A percentile compares a stretch with the other conserved stretches of the same genome.
phyloP scores from a whole-genome alignment of 352 stramenopile genomes.

The Hyaloperonospora brassicae region DNA sequence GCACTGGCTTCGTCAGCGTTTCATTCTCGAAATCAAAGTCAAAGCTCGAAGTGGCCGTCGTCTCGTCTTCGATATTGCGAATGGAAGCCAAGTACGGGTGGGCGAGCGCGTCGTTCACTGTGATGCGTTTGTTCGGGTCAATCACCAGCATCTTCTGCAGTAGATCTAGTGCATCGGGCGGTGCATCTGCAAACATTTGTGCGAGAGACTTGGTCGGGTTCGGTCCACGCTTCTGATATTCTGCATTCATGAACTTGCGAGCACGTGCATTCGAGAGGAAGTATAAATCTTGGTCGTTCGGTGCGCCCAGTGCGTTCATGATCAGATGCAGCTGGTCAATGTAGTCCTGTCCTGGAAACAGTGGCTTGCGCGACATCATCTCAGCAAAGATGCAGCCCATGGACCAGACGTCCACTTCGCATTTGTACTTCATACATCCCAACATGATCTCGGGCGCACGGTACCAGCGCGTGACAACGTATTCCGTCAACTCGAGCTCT shows the following conservation, averaged over 20 bases:
- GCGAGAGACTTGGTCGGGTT: constrained; percentile 47
- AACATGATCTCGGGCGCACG: constrained; percentile 91
- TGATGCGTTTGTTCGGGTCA: constrained; percentile 67
- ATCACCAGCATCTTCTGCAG: constrained; percentile 63
- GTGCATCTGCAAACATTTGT: constrained; percentile 25
- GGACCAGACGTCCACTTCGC: constrained; percentile 90
- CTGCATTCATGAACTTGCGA: constrained; percentile 75
- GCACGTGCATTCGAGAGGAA: constrained; percentile 90
- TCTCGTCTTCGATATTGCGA: constrained; percentile 86
- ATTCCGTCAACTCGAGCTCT: constrained; percentile 30
- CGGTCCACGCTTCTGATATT: constrained; percentile 72
- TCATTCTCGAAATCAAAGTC: constrained; percentile 86
- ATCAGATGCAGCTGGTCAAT: constrained; percentile 81
- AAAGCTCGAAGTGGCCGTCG: constrained; percentile 52
- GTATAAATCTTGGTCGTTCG: constrained; percentile 64
- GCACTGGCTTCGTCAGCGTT: constrained; percentile 71
- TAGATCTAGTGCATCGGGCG: constrained; percentile 47
- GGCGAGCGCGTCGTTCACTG: constrained; percentile 41
- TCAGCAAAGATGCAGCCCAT: constrained; percentile 98
- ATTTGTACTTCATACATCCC: constrained; percentile 91
- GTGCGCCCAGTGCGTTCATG: constrained; percentile 57
- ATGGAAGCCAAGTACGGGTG: constrained; percentile 78
- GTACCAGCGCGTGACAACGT: constrained; percentile 79
- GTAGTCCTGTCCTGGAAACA: constrained; percentile 89
- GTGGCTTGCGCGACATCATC: constrained; percentile 92